These are phyloP conservation scores for Starmerella stigmatis DNA, from an alignment of 805 yeast species.

Conservation along the genomic window DNA sequence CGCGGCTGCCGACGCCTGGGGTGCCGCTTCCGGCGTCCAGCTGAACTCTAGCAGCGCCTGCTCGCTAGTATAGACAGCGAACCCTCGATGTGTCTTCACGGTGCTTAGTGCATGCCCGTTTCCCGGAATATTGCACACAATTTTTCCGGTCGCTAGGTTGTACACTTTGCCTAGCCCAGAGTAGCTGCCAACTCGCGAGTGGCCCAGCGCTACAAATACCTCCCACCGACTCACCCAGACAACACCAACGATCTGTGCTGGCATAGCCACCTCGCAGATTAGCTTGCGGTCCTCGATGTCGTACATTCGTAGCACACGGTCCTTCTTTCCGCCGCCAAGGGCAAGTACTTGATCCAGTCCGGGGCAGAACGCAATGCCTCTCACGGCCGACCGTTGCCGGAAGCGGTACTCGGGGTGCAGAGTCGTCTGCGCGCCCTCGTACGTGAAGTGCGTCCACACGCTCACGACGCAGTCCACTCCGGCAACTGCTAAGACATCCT, in stretches of 20 bases:
- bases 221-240: conserved; percentile 18
- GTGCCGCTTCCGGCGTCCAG: conserved; percentile 6
- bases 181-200: conserved; percentile 12
- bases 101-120: conserved; percentile 13
- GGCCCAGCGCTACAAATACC: conserved; percentile 18
- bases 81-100: conserved; percentile 12
- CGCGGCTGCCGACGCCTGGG: not conserved
- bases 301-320: conserved; percentile 13
- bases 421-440: not conserved
- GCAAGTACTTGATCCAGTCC: conserved; percentile 5
- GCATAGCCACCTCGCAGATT: conserved; percentile 8
- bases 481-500: conserved; percentile 4
- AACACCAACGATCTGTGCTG: conserved; percentile 17
- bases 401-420: not conserved
- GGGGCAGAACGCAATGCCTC: conserved; percentile 15
- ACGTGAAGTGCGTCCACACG: conserved; percentile 8
- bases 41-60: not conserved
- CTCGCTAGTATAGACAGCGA: conserved; percentile 12
- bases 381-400: conserved; percentile 9
- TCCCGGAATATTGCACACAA: conserved; percentile 16
- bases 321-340: conserved; percentile 17
- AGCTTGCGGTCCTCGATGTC: not conserved
- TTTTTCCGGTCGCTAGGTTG: conserved; percentile 1
- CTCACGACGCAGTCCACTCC: conserved; percentile 5
- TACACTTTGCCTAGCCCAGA: conserved; percentile 12